These are phyloP conservation scores for Spatholobus suberectus DNA, from an alignment of 306 rosid genomes.

Conservation along the genomic window DNA sequence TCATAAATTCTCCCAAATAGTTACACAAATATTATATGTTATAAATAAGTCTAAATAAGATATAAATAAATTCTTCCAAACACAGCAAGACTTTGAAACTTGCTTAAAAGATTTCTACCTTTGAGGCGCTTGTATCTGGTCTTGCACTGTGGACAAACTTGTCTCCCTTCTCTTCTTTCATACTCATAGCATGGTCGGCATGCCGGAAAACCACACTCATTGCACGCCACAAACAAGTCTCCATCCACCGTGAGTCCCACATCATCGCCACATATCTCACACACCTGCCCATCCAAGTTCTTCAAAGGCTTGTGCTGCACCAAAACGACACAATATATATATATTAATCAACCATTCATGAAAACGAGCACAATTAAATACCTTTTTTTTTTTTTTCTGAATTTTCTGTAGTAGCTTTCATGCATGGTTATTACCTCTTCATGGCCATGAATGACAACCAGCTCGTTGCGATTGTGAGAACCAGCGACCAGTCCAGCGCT, in stretches of 20 bases:
- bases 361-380: background rate
- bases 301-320: conserved; percentile 90
- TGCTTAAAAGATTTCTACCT: conserved; percentile 44
- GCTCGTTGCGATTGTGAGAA: conserved; percentile 50
- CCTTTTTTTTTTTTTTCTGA: background rate
- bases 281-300: conserved; percentile 94
- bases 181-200: conserved; percentile 98
- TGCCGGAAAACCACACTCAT: conserved; percentile 95
- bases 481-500: conserved; percentile 53
- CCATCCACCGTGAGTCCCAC: conserved; percentile 93
- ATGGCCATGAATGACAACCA: conserved; percentile 51
- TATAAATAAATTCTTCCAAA: background rate
- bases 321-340: conserved; percentile 20
- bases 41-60: background rate
- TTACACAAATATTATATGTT: background rate
- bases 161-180: conserved; percentile 92
- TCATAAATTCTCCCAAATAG: background rate
- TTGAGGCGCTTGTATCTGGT: conserved; percentile 94
- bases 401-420: background rate
- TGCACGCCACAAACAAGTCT: conserved; percentile 93
- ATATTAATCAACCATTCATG: background rate
- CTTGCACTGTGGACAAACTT: conserved; percentile 92
- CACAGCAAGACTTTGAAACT: background rate
- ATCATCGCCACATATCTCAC: conserved; percentile 96
- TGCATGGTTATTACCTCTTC: conserved; percentile 42